Evolutionary conservation across 2,329 filamentous ascomycete genomes (phyloP).

Genomic region (Ceratocystis alfenasii): DNA sequence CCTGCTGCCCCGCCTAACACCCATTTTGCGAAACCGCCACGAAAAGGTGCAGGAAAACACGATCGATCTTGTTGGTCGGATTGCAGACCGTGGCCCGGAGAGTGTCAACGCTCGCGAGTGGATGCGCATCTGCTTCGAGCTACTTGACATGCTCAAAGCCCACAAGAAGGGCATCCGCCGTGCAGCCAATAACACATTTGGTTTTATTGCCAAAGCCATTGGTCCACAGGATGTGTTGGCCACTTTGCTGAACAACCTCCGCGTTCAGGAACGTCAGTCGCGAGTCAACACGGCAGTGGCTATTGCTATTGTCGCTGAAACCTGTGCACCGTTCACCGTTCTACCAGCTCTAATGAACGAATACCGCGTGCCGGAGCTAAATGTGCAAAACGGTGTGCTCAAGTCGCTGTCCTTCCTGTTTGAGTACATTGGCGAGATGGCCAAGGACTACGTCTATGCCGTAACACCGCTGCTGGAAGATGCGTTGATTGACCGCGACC

Average conservation of each 20-base stretch:
- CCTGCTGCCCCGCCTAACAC: constrained; percentile 82
- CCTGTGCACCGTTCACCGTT: constrained; percentile 94
- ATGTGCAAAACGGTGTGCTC: constrained; percentile 96
- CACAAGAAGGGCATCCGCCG: constrained; percentile 98
- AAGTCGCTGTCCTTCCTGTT: constrained; percentile 96
- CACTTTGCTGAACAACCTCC: constrained; percentile 87
- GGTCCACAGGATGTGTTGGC: constrained; percentile 94
- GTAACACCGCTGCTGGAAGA: constrained; percentile 93
- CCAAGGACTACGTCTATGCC: constrained; percentile 98
- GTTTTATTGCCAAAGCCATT: constrained; percentile 98
- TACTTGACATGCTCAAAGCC: constrained; percentile 97
- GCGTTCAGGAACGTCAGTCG: constrained; percentile 94
- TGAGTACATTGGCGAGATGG: constrained; percentile 99
- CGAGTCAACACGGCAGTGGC: constrained; percentile 97
- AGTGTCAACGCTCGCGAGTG: constrained; percentile 94
- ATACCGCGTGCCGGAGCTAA: constrained; percentile 94
- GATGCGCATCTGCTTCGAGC: constrained; percentile 99
- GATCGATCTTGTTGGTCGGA: constrained; percentile 93
- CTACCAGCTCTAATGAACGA: constrained; percentile 99
- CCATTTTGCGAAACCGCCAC: constrained; percentile 95
- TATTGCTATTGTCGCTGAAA: constrained; percentile 96
- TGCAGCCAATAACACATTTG: constrained; percentile 98
- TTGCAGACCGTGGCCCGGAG: constrained; percentile 91
- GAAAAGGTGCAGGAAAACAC: constrained; percentile 99
- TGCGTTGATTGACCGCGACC: constrained; percentile 91